Evolutionary conservation across 306 rosid species (phyloP), one percentile per base, ranked within the genome.

Genomic region (Sicyos edulis): DNA sequence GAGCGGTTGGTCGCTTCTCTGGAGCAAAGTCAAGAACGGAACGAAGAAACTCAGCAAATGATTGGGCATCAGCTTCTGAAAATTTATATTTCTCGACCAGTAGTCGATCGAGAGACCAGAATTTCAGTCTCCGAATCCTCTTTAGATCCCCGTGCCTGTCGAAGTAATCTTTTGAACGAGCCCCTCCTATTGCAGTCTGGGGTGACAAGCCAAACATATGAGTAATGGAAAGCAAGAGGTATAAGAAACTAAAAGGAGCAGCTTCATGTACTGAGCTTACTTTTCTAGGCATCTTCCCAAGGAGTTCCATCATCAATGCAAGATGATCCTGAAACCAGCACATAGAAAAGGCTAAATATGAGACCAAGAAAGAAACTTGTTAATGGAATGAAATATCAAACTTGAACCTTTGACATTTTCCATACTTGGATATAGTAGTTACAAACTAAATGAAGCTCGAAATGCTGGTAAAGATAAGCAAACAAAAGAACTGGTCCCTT

Each of bases 221-320:
- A 42, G 49, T 80, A 54, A 76, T 61, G 60, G 13, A 54, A 66
- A 71, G 54, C 17, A 19, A 65, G 75, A 79, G 50, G 24, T 29
- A 61, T 59, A 22, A 78, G 62, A 45, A 54, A 40, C 59, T 29
- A 34, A 50, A 42, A 24, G 74, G 47, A 47, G 47, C 47, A 34
- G 72, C 64, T 69, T 45, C 71, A 42, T 42, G 47, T 42, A 12
- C 47, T 42, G 11, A 42, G 47, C 74, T 71, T 74, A 92, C 98
- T 89, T 87, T 90, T 73, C 91, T 85, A 32, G 96, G 96, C 80
- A 92, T 88, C 90, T 90, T 90, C 68, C 96, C 96, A 20, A 93
- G 96, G 73, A 93, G 95, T 79, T 93, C 98, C 96, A 93, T 93
- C 98, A 93, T 90, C 78, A 88, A 71, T 74, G 98, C 98, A 64